These are phyloP conservation scores for Fomitopsis palustris DNA, from an alignment of 1,284 basidiomycete genomes.

Conservation along the genomic window DNA sequence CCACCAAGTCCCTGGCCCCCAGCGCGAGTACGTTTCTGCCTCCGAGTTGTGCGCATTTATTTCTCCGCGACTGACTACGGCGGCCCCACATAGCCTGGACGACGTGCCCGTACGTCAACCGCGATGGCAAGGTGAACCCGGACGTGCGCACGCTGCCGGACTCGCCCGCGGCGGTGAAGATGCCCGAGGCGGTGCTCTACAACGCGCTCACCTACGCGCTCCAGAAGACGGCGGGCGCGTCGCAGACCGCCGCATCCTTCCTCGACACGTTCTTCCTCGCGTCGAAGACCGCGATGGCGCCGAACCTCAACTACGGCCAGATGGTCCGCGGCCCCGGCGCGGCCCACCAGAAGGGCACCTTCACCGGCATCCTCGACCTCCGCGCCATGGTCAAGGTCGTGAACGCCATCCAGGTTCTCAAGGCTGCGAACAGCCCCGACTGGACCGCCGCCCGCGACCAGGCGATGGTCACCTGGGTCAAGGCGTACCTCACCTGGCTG, in stretches of 20 bases:
- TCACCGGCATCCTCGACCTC: slow-evolving; percentile 64
- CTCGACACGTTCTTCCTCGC: slow-evolving; percentile 62
- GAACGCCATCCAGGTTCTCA: slow-evolving; percentile 54
- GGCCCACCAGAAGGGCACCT: slow-evolving; percentile 44
- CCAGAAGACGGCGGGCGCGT: slow-evolving; percentile 35
- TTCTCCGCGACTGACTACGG: neutral
- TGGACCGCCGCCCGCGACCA: slow-evolving; percentile 56
- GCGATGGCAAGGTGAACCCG: slow-evolving; percentile 69
- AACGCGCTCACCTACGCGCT: slow-evolving; percentile 57
- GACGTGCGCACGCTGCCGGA: slow-evolving; percentile 56
- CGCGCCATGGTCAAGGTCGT: slow-evolving; percentile 60
- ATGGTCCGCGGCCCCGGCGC: slow-evolving; percentile 57
- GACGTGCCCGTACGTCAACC: slow-evolving; percentile 54
- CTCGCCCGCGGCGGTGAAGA: slow-evolving; percentile 46
- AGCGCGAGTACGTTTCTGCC: slow-evolving; percentile 20
- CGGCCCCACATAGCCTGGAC: slow-evolving; percentile 46
- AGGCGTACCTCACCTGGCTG: slow-evolving; percentile 54
- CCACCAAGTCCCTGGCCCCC: slow-evolving; percentile 34
- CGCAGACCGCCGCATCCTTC: slow-evolving; percentile 40
- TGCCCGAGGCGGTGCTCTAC: slow-evolving; percentile 61
- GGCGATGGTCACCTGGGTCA: slow-evolving; percentile 47
- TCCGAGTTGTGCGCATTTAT: neutral
- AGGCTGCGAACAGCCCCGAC: slow-evolving; percentile 42
- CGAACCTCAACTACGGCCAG: slow-evolving; percentile 66
- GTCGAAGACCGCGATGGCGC: slow-evolving; percentile 57